A percentile compares a stretch with the other conserved stretches of the same genome.
These are phyloP conservation scores for Thamnidium elegans DNA, from an alignment of 192 early-diverging fungal genomes.

Conservation along the genomic window DNA sequence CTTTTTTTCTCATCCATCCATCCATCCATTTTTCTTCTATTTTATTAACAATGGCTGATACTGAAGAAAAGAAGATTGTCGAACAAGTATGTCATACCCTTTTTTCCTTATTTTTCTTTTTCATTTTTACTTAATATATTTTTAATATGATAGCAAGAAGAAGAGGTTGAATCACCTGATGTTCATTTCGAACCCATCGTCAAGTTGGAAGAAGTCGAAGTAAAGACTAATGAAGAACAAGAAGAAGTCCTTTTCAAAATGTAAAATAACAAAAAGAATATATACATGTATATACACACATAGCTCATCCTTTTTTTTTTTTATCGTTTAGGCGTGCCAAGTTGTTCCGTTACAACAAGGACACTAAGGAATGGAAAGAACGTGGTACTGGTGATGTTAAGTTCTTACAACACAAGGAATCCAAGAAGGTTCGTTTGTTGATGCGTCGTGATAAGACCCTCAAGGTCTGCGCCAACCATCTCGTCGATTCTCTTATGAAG, in stretches of 20 bases:
- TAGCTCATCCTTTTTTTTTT: neutral
- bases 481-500: slow-evolving; percentile 82
- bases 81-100: slow-evolving; percentile 21
- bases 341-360: slow-evolving; percentile 96
- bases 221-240: slow-evolving; percentile 97
- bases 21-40: slow-evolving; percentile 12
- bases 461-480: slow-evolving; percentile 99
- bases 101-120: neutral
- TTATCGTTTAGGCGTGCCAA: slow-evolving; percentile 75
- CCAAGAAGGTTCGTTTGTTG: slow-evolving; percentile 88
- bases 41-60: slow-evolving; percentile 33
- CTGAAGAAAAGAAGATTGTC: slow-evolving; percentile 38
- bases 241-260: slow-evolving; percentile 91
- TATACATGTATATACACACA: neutral
- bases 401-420: slow-evolving; percentile 89
- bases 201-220: slow-evolving; percentile 87
- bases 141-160: slow-evolving; percentile 54
- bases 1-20: slow-evolving; percentile 4
- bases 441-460: slow-evolving; percentile 98
- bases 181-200: slow-evolving; percentile 96
- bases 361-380: slow-evolving; percentile 97
- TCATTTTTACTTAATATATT: neutral
- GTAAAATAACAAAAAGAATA: slow-evolving; percentile 36
- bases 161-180: slow-evolving; percentile 77
- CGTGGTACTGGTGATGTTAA: slow-evolving; percentile 98